A percentile compares a stretch with the other conserved stretches of the same genome.
Evolutionary conservation across 495 filamentous ascomycete species (phyloP).

Genomic region (Penicillium subrubescens): DNA sequence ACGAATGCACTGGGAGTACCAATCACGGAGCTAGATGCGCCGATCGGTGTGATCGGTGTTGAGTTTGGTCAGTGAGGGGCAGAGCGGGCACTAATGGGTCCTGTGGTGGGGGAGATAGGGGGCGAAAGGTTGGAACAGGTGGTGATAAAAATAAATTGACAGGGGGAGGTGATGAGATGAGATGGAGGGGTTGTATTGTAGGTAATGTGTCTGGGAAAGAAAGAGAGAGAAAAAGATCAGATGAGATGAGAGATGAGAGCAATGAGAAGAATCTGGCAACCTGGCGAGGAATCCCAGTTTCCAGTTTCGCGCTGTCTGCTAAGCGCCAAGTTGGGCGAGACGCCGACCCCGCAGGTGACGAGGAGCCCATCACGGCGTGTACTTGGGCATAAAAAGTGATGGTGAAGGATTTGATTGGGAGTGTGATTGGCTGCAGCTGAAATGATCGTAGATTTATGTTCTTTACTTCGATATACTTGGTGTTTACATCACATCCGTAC

Average conservation of each 20-base stretch:
- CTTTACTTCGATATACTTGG: background rate
- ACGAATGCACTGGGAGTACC: conserved; percentile 4
- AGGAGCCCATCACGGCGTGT: conserved; percentile 14
- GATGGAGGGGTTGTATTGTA: conserved; percentile 3
- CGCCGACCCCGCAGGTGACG: conserved; percentile 31
- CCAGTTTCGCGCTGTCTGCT: conserved; percentile 3
- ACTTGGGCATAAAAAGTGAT: background rate
- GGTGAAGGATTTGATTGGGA: background rate
- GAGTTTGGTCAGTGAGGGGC: conserved; percentile 10
- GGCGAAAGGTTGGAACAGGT: background rate
- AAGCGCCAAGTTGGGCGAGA: conserved; percentile 26
- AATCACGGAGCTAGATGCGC: conserved; percentile 24
- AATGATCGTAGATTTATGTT: background rate
- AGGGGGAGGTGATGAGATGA: conserved; percentile 6
- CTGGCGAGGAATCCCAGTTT: background rate
- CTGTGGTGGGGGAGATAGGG: background rate
- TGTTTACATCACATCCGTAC: background rate
- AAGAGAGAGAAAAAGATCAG: background rate
- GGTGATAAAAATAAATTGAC: conserved; percentile 11
- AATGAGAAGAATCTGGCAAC: background rate
- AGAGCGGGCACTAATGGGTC: conserved; percentile 11
- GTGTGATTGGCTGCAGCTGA: background rate
- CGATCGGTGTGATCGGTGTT: conserved; percentile 15
- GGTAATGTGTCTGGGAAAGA: background rate
- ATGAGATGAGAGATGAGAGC: conserved; percentile 1